Conservation (phyloP, 257 asterid species). For the Przewalskia tangutica region DNA sequence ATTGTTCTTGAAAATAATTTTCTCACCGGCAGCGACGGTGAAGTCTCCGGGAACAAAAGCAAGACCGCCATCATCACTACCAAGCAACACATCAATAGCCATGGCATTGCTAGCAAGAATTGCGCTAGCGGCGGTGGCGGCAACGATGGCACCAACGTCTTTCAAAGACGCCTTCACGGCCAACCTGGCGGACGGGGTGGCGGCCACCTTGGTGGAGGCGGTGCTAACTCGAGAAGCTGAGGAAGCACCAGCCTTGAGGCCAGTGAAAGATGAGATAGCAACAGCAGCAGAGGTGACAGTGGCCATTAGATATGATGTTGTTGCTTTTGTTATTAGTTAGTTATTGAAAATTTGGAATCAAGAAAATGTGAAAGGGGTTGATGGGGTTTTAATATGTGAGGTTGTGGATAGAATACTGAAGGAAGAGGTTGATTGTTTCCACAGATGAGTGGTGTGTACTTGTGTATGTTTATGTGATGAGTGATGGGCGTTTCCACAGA, state of each 20-base stretch:
- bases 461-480: constrained; percentile 6
- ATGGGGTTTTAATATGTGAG: constrained; percentile 28
- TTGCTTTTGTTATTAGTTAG: not conserved
- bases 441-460: constrained; percentile 31
- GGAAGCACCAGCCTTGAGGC: constrained; percentile 36
- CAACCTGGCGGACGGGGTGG: constrained; percentile 27
- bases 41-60: constrained; percentile 48
- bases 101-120: constrained; percentile 58
- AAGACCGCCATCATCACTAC: constrained; percentile 42
- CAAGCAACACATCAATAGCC: constrained; percentile 58
- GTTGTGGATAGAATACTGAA: not conserved
- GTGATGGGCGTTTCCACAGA: not conserved
- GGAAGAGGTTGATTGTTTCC: not conserved
- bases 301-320: constrained; percentile 31
- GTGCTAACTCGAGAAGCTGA: constrained; percentile 24
- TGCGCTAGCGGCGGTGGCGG: constrained; percentile 64
- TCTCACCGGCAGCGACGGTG: constrained; percentile 63
- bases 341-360: constrained; percentile 9
- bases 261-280: constrained; percentile 64
- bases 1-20: constrained; percentile 65
- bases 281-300: constrained; percentile 60
- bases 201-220: constrained; percentile 14
- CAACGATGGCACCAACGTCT: constrained; percentile 47
- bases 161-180: constrained; percentile 50
- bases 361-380: constrained; percentile 11